Percentiles rank a stretch among this genome's conserved stretches.
phyloP scores from a whole-genome alignment of 805 yeast genomes.

The Lachancea kluyveri region DNA sequence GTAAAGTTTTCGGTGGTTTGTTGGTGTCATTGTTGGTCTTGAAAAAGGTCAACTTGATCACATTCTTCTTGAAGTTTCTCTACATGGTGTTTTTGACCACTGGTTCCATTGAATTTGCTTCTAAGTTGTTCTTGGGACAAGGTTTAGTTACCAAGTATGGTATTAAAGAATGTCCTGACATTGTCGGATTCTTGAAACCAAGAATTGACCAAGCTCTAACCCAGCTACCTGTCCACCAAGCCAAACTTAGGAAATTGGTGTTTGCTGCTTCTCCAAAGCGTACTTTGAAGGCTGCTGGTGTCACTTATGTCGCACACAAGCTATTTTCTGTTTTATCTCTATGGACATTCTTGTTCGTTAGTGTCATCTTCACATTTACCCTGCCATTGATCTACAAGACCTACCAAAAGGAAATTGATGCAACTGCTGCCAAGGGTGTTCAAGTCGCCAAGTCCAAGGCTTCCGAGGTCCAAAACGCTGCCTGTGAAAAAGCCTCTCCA shows the following conservation, averaged over 20 bases:
- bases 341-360: constrained; percentile 54
- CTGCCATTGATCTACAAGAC: constrained; percentile 67
- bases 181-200: constrained; percentile 29
- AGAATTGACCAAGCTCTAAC: constrained; percentile 23
- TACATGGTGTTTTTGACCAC: constrained; percentile 55
- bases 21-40: constrained; percentile 48
- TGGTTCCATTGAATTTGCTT: constrained; percentile 71
- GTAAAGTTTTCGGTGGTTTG: constrained; percentile 63
- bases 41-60: constrained; percentile 58
- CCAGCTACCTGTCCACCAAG: constrained; percentile 46
- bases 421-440: constrained; percentile 43
- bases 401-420: constrained; percentile 74
- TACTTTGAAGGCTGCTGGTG: constrained; percentile 67
- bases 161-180: constrained; percentile 39
- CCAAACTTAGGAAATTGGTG: constrained; percentile 46
- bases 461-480: constrained; percentile 38
- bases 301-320: constrained; percentile 58
- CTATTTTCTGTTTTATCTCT: constrained; percentile 72
- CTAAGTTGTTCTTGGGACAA: constrained; percentile 64
- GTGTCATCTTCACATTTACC: constrained; percentile 61
- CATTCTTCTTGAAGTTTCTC: constrained; percentile 52
- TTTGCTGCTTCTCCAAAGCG: constrained; percentile 66
- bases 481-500: constrained; percentile 55
- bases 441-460: constrained; percentile 47
- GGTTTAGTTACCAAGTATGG: constrained; percentile 77